A percentile compares a stretch with the other conserved stretches of the same genome.
Conservation (phyloP, 306 rosid species). For the Boehmeria nivea region DNA sequence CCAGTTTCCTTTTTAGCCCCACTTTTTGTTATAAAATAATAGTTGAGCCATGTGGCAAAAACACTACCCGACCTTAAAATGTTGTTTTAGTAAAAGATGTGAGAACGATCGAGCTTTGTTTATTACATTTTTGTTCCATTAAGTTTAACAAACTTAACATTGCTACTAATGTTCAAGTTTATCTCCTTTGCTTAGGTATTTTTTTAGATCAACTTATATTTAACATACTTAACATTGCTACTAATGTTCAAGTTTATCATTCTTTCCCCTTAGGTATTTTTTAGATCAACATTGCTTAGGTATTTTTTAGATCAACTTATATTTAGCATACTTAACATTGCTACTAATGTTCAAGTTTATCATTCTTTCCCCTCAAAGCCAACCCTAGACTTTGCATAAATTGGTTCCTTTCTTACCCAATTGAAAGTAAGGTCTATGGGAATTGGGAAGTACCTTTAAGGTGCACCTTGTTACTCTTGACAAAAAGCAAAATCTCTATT, state of each 20-base stretch:
- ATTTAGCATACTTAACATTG: not conserved
- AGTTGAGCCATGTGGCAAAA: not conserved
- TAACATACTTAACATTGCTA: too few species aligned
- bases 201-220: too few species aligned
- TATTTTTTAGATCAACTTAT: too few species aligned
- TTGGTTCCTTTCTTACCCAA: not conserved
- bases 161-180: too few species aligned
- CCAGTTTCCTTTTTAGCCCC: not conserved
- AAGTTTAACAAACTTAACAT: too few species aligned
- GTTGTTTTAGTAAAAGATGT: too few species aligned
- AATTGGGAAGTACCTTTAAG: not conserved
- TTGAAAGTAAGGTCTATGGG: not conserved
- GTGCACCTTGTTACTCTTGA: slow-evolving; percentile 5
- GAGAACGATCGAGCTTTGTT: too few species aligned
- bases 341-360: not conserved
- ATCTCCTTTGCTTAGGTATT: too few species aligned
- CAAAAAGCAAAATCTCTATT: not conserved
- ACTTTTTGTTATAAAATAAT: not conserved
- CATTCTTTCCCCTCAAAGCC: not conserved
- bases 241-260: too few species aligned
- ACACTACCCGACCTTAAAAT: not conserved
- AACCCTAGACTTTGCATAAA: not conserved
- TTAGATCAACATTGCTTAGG: too few species aligned
- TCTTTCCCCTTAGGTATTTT: too few species aligned
- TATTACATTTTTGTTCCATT: too few species aligned